These are phyloP conservation scores for Plasmodium vinckei DNA, from an alignment of 169 alveolate genomes.

Conservation along the genomic window DNA sequence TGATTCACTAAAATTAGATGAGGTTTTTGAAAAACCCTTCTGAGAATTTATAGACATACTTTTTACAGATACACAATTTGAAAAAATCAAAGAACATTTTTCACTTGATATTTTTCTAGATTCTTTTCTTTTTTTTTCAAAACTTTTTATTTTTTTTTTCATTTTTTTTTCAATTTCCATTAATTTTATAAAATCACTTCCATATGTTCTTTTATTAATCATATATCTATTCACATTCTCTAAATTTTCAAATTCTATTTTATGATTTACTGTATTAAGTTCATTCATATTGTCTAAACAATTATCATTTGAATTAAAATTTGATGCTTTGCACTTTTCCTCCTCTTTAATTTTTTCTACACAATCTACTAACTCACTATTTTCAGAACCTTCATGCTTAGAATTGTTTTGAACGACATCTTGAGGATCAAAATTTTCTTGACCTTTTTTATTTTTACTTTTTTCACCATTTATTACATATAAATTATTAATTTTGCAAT, in stretches of 20 bases:
- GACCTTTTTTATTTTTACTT: not conserved
- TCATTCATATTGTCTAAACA: no score
- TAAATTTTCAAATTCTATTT: not conserved
- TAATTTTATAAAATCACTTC: conserved; percentile 25
- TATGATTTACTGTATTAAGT: no score
- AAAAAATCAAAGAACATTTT: not conserved
- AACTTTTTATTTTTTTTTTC: conserved; percentile 34
- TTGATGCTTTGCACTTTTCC: no score
- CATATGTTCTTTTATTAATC: conserved; percentile 21
- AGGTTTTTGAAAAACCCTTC: not conserved
- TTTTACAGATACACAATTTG: not conserved
- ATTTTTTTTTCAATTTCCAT: conserved; percentile 51
- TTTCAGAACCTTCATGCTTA: not conserved
- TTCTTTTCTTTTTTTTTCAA: not conserved
- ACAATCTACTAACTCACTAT: no score
- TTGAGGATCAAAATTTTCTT: no score
- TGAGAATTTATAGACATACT: not conserved
- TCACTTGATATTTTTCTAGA: not conserved
- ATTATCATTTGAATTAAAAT: no score
- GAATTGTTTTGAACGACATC: no score
- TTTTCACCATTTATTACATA: conserved; percentile 49
- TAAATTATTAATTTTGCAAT: conserved; percentile 48
- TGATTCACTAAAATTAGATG: no score
- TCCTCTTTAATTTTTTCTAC: no score
- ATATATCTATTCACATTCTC: not conserved